Evolutionary conservation across 2,329 filamentous ascomycete species (phyloP), one percentile per base, ranked within the genome.

Genomic region (Neofusicoccum kwambonambiense): DNA sequence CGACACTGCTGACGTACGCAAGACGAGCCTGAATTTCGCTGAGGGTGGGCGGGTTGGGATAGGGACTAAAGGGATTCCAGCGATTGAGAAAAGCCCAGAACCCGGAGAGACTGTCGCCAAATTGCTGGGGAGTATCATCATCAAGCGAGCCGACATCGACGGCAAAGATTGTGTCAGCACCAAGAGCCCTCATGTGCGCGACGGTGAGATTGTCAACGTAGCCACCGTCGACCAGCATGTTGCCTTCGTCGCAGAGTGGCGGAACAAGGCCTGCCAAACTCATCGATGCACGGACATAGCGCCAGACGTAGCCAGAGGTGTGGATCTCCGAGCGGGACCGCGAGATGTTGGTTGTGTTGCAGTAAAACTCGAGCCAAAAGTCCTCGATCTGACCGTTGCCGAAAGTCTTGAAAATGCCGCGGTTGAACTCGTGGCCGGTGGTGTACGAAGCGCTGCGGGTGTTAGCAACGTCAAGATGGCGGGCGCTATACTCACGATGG

Each of bases 331-430:
- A 88, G 19, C 94, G 87, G 67, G 91, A 95, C 77, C 96, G 96
- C 80, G 91, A 96, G 79, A 99, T 98, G 77, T 98, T 99, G 42
- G 96, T 99, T 0, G 95, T 98, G 79, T 99, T 99, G 84, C 96
- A 99, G 80, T 99, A 99, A 76, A 92, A 99, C 70, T 97, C 93
- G 11, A 99, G 86, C 95, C 95, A 99, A 73, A 98, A 99, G 76
- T 99, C 95, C 78, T 99, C 95, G 65, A 99, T 98, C 75, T 98
- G 95, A 9, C 92, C 91, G 72, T 97, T 92, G 13, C 93, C 95
- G 75, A 99, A 97, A 0, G 94, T 93, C 78, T 99, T 99, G 86
- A 97, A 99, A 69, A 99, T 97, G 45, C 95, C 95, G 6, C 95
- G 91, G 72, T 99, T 99, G 85, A 99, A 99, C 73, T 99, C 95